These are phyloP conservation scores for Thielaviopsis populi DNA, from an alignment of 2,329 filamentous ascomycete species.

Conservation along the genomic window DNA sequence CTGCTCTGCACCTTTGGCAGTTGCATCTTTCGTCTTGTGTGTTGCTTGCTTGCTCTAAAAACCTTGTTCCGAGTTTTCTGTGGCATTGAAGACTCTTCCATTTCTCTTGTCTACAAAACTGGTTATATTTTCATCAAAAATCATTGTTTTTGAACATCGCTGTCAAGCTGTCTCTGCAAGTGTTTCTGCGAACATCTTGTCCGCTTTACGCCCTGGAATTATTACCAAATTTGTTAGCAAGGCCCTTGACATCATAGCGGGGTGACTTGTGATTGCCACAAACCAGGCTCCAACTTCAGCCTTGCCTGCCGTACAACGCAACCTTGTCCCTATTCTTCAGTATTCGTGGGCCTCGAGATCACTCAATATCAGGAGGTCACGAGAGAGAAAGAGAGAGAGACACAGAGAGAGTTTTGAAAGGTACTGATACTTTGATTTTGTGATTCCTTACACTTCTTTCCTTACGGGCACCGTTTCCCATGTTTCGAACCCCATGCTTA, in stretches of 20 bases:
- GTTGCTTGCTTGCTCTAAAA: background rate
- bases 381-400: background rate
- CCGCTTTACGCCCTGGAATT: background rate
- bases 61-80: background rate
- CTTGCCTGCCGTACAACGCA: background rate
- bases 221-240: background rate
- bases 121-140: background rate
- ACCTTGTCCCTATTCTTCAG: background rate
- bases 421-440: background rate
- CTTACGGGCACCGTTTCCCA: background rate
- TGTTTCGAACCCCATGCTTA: background rate
- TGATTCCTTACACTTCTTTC: background rate
- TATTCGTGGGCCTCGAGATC: background rate
- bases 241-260: constrained; percentile 17
- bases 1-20: background rate
- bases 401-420: background rate
- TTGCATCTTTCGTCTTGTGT: background rate
- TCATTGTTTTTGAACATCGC: background rate
- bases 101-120: background rate
- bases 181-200: background rate
- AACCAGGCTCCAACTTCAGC: background rate
- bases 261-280: constrained; percentile 7
- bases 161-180: background rate
- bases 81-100: background rate
- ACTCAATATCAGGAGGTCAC: background rate